These are phyloP conservation scores for Coffea humblotiana DNA, from an alignment of 305 asterid species.

Conservation along the genomic window DNA sequence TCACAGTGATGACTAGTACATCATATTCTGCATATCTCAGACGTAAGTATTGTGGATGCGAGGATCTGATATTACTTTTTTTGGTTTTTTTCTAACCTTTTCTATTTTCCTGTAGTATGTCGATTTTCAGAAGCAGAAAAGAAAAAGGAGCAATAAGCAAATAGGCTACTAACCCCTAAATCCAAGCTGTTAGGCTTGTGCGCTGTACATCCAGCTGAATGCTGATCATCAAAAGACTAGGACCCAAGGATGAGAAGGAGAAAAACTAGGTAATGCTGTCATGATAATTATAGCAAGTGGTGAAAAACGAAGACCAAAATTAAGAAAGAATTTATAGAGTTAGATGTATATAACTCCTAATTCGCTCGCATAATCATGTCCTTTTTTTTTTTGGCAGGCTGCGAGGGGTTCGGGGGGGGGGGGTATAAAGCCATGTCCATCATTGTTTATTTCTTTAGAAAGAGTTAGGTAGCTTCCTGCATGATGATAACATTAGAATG, in stretches of 20 bases:
- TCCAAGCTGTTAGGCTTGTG: neutral
- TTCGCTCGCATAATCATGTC: neutral
- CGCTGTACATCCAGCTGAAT: neutral
- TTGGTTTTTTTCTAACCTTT: neutral
- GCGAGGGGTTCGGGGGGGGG: no score
- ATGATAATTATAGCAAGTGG: neutral
- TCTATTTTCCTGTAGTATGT: neutral
- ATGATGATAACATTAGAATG: constrained; percentile 13
- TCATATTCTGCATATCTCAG: constrained; percentile 7
- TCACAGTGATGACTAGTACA: neutral
- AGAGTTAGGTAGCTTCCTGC: constrained; percentile 28
- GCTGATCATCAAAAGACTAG: neutral
- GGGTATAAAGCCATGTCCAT: no score
- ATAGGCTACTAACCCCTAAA: no score
- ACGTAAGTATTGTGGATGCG: neutral
- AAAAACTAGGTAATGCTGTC: neutral
- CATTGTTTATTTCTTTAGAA: neutral
- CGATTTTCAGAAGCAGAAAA: neutral
- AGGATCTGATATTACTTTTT: constrained; percentile 1
- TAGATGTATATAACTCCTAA: neutral
- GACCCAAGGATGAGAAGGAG: neutral
- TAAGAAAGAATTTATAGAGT: neutral
- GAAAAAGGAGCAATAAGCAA: no score
- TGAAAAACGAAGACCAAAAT: neutral
- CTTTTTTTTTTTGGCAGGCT: no score